These are phyloP conservation scores for Solanum clarkiae DNA, from an alignment of 257 asterid species.

Conservation along the genomic window DNA sequence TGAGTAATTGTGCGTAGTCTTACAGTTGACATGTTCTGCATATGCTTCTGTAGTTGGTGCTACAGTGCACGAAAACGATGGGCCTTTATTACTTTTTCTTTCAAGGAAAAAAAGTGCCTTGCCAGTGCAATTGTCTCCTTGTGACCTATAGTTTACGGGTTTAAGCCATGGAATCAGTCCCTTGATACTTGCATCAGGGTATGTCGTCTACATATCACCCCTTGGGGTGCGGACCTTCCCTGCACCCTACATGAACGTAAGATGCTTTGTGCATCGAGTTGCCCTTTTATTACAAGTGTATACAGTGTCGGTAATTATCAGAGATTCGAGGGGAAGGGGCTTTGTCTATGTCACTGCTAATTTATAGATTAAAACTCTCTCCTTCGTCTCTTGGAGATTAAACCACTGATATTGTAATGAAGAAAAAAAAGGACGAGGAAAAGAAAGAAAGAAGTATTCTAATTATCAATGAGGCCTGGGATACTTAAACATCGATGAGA, in stretches of 20 bases:
- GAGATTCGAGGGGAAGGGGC: not conserved
- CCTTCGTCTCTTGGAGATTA: not conserved
- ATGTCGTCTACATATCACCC: not conserved
- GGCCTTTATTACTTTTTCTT: not conserved
- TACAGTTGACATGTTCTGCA: not conserved
- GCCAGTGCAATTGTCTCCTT: not conserved
- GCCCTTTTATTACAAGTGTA: not conserved
- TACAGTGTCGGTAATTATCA: not conserved
- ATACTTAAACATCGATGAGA: too few species aligned
- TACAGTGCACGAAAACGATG: not conserved
- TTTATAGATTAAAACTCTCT: not conserved
- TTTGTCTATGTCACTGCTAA: not conserved
- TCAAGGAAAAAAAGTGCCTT: not conserved
- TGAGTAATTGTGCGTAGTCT: not conserved
- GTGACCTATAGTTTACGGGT: not conserved
- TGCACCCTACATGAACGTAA: not conserved
- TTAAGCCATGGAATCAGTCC: not conserved
- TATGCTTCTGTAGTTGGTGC: not conserved
- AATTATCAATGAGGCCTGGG: not conserved
- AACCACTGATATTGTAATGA: not conserved
- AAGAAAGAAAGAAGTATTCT: not conserved
- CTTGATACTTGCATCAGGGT: not conserved
- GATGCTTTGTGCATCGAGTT: not conserved
- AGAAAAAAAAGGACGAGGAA: not conserved
- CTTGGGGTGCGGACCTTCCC: not conserved